Percentiles rank a stretch among this genome's conserved stretches.
Conservation (phyloP, 441 rosid genomes). For the Melastoma candidum region DNA sequence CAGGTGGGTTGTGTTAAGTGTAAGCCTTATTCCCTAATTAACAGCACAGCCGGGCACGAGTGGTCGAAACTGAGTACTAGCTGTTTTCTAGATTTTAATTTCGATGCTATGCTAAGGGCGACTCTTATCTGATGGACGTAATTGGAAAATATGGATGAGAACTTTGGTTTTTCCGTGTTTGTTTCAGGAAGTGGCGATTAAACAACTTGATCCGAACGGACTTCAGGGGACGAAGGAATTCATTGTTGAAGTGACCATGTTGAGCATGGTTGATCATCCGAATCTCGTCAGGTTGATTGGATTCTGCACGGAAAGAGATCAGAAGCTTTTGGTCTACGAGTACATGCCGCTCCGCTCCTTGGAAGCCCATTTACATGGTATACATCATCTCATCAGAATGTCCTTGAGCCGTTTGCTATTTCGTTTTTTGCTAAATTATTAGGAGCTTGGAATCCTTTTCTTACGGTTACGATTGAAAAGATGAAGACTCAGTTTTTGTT, state of each 20-base stretch:
- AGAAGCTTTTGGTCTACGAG: constrained; percentile 56
- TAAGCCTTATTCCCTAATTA: constrained; percentile 7
- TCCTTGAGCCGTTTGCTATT: neutral
- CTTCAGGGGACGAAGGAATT: constrained; percentile 54
- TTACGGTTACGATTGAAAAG: neutral
- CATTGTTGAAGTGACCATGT: constrained; percentile 46
- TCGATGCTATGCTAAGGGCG: too few relatives aligned
- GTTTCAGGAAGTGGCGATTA: constrained; percentile 59
- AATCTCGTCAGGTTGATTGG: constrained; percentile 60
- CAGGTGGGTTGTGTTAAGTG: constrained; percentile 16
- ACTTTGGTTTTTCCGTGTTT: neutral
- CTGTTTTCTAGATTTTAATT: too few relatives aligned
- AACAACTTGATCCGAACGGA: constrained; percentile 55
- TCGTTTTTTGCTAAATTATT: neutral
- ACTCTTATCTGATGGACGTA: neutral
- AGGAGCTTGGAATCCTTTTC: neutral
- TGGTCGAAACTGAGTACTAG: too few relatives aligned
- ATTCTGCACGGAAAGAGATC: constrained; percentile 52
- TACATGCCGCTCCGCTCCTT: constrained; percentile 56
- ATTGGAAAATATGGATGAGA: neutral
- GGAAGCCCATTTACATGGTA: constrained; percentile 51
- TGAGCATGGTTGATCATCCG: constrained; percentile 46
- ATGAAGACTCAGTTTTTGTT: neutral
- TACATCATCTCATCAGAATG: constrained; percentile 3
- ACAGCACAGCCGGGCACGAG: too few relatives aligned